These are phyloP conservation scores for Phytopythium sindhum DNA, from an alignment of 352 stramenopile genomes.

Conservation along the genomic window DNA sequence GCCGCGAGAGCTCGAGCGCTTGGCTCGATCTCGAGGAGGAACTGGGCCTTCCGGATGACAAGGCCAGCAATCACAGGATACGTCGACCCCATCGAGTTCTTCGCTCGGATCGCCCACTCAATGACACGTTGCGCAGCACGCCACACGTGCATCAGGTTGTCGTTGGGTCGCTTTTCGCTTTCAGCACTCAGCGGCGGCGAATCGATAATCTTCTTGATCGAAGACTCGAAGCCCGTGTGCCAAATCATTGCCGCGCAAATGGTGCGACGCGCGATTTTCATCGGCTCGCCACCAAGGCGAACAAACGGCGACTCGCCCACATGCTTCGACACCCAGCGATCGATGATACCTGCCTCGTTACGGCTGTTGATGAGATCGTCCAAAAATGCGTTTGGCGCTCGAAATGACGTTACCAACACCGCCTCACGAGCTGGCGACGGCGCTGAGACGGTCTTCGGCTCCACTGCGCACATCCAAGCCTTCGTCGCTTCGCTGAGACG, in stretches of 20 bases:
- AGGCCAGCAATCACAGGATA: conserved; percentile 77
- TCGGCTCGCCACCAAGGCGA: conserved; percentile 71
- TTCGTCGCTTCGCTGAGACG: conserved; percentile 47
- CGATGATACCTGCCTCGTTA: conserved; percentile 50
- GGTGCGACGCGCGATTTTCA: conserved; percentile 84
- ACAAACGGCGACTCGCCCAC: conserved; percentile 83
- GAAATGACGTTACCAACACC: conserved; percentile 9
- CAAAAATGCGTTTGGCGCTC: conserved; percentile 42
- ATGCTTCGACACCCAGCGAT: conserved; percentile 79
- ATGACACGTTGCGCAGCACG: conserved; percentile 82
- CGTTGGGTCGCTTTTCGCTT: conserved; percentile 75
- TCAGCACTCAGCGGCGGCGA: conserved; percentile 36
- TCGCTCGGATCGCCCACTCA: conserved; percentile 86
- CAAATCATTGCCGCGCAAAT: conserved; percentile 88
- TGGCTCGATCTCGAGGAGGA: conserved; percentile 79
- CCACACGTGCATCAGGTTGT: conserved; percentile 92
- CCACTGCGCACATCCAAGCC: conserved; percentile 58
- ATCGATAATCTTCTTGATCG: conserved; percentile 55
- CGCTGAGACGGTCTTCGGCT: conserved; percentile 45
- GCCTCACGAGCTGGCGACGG: conserved; percentile 21
- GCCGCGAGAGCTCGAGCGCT: conserved; percentile 66
- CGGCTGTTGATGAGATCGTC: conserved; percentile 67
- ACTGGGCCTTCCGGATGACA: conserved; percentile 83
- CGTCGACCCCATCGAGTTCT: conserved; percentile 85
- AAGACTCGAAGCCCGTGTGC: conserved; percentile 74